phyloP scores from a whole-genome alignment of 2,329 filamentous ascomycete genomes.

The Neofusicoccum ribis region DNA sequence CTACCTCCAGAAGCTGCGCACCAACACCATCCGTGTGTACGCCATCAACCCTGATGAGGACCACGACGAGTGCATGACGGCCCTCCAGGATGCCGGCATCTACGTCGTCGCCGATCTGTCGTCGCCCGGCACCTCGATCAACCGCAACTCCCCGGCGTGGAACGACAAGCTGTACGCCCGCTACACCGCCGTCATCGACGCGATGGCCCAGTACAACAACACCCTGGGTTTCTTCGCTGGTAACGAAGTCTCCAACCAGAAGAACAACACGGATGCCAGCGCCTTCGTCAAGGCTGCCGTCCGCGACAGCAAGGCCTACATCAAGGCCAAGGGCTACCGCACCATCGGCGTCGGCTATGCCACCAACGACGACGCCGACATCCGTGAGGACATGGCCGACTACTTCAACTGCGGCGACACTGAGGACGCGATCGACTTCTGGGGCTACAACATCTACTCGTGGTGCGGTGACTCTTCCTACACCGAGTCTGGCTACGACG shows the following conservation, averaged over 20 bases:
- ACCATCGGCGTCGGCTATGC: constrained; percentile 90
- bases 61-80: constrained; percentile 81
- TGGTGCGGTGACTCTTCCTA: constrained; percentile 91
- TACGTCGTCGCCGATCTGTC: constrained; percentile 92
- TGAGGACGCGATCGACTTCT: constrained; percentile 80
- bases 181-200: constrained; percentile 83
- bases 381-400: constrained; percentile 77
- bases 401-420: constrained; percentile 88
- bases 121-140: constrained; percentile 79
- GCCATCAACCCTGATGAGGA: constrained; percentile 78
- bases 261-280: constrained; percentile 86
- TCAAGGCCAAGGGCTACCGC: constrained; percentile 75
- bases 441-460: constrained; percentile 99
- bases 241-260: constrained; percentile 91
- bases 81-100: constrained; percentile 82
- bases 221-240: constrained; percentile 97
- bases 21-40: constrained; percentile 95
- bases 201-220: constrained; percentile 80
- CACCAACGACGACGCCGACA: constrained; percentile 85
- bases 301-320: constrained; percentile 93
- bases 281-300: constrained; percentile 98
- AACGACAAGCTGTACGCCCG: constrained; percentile 73
- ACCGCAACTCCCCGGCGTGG: constrained; percentile 78
- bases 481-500: constrained; percentile 73
- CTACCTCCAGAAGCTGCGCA: constrained; percentile 72